Evolutionary conservation across 768 basidiomycete species (phyloP).

Genomic region (Imleria badia): DNA sequence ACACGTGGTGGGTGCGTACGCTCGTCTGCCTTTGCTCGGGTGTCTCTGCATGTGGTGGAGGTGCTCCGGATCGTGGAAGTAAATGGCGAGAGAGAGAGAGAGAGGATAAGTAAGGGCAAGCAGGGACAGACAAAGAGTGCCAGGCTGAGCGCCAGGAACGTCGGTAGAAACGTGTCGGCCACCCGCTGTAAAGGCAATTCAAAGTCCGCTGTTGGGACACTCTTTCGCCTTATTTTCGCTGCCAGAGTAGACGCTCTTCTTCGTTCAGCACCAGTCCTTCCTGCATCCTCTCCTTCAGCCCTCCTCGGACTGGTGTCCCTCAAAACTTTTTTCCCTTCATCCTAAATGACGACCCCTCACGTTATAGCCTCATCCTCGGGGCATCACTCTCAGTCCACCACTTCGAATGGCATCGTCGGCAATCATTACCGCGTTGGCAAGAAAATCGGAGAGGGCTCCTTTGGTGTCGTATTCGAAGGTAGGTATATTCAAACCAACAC

Average conservation of each 20-base stretch:
- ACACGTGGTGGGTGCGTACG: no score
- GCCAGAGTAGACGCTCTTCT: constrained; percentile 22
- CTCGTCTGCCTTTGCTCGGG: not conserved
- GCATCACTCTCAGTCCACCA: constrained; percentile 62
- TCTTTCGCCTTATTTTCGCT: constrained; percentile 30
- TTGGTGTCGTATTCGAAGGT: constrained; percentile 98
- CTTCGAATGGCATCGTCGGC: constrained; percentile 73
- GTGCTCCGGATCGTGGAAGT: no score
- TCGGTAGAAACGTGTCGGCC: constrained; percentile 30
- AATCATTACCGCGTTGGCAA: constrained; percentile 88
- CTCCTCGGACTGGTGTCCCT: constrained; percentile 30
- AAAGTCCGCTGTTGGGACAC: constrained; percentile 33
- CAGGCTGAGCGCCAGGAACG: no score
- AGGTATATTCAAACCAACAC: constrained; percentile 21
- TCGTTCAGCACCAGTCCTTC: constrained; percentile 22
- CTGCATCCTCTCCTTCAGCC: constrained; percentile 23
- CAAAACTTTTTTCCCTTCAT: constrained; percentile 2
- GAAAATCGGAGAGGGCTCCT: constrained; percentile 99
- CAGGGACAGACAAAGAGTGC: no score
- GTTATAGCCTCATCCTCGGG: constrained; percentile 77
- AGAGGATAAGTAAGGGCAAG: no score
- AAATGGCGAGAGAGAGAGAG: no score
- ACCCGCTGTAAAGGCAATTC: constrained; percentile 21
- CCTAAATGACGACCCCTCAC: constrained; percentile 74
- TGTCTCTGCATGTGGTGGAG: not conserved